Evolutionary conservation across 306 rosid genomes (phyloP), one percentile per base, ranked within the genome.

Genomic region (Quercus berberidifolia): DNA sequence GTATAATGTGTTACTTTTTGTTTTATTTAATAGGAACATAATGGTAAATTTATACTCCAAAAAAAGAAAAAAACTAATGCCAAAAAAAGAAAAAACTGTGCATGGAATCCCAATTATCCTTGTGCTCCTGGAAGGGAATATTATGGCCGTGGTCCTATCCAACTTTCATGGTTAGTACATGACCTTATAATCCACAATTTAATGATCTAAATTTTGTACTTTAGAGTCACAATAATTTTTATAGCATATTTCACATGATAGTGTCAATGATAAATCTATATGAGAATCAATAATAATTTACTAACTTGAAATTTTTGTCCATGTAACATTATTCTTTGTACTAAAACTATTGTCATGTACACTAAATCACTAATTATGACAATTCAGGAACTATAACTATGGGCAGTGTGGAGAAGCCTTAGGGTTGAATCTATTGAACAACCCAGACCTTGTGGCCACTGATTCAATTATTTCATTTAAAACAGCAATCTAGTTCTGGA

Each of bases 401-500:
- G 92, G 88, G 8, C 82, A 0, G 67, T 87, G 89, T 10, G 92
- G 97, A 20, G 51, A 54, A 4, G 91, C 85, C 3, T 67, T 90
- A 1, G 19, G 30, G 0, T 20, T 21, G 73, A 84, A 87, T 57
- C 72, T 92, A 26, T 15, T 88, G 8, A 83, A 74, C 84, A 78
- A 87, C 77, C 97, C 97, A 0, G 90, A 90, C 51, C 54, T 80
- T 5, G 94, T 92, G 0, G 84, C 91, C 6, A 77, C 89, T 4
- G 69, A 90, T 52, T 21, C 94, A 5, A 55, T 55, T 0, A 72
- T 85, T 6, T 79, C 97, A 11, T 92, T 92, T 85, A 92, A 82
- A 74, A 80, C 94, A 11, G 94, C 94, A 13, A 5, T 92, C 11
- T 92, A 91, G 97, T 92, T 92, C 55, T 92, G 97, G 97, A 90